phyloP scores from a whole-genome alignment of 768 basidiomycete genomes.

The Phylloporus sp. region DNA sequence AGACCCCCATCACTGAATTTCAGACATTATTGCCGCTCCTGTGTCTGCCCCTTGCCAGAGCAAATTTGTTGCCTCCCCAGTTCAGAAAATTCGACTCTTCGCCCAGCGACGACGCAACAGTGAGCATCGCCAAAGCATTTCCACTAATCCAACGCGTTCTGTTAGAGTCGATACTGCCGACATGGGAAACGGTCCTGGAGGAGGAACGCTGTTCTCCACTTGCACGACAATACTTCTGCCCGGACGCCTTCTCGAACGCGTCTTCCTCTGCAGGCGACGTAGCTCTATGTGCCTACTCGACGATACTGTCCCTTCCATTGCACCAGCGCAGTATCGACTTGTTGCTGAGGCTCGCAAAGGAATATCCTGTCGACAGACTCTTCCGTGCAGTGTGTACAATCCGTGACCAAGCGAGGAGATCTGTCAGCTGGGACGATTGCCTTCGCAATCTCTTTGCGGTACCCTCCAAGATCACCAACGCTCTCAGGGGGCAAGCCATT shows the following conservation, averaged over 20 bases:
- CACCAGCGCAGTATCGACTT: constrained; percentile 48
- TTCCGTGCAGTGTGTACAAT: constrained; percentile 47
- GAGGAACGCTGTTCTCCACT: constrained; percentile 45
- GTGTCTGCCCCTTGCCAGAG: constrained; percentile 50
- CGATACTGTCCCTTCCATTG: constrained; percentile 51
- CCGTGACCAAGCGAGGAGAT: constrained; percentile 23
- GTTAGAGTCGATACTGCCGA: constrained; percentile 60
- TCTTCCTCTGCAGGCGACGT: constrained; percentile 48
- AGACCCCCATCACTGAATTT: constrained; percentile 46
- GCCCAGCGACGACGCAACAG: constrained; percentile 21
- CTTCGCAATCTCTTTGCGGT: constrained; percentile 61
- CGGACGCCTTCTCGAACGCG: constrained; percentile 54
- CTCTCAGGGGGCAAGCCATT: constrained; percentile 41
- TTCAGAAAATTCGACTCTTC: constrained; percentile 43
- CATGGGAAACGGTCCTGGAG: constrained; percentile 59
- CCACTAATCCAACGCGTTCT: constrained; percentile 63
- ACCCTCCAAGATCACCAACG: constrained; percentile 79
- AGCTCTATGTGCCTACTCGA: constrained; percentile 59
- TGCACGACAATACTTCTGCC: constrained; percentile 70
- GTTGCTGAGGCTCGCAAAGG: constrained; percentile 49
- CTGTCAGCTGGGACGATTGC: constrained; percentile 69
- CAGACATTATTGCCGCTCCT: constrained; percentile 53
- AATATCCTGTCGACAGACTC: constrained; percentile 70
- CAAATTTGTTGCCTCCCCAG: constrained; percentile 57
- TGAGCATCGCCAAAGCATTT: constrained; percentile 33